Evolutionary conservation across 352 stramenopile genomes (phyloP).

Genomic region (Phytophthora ramorum): DNA sequence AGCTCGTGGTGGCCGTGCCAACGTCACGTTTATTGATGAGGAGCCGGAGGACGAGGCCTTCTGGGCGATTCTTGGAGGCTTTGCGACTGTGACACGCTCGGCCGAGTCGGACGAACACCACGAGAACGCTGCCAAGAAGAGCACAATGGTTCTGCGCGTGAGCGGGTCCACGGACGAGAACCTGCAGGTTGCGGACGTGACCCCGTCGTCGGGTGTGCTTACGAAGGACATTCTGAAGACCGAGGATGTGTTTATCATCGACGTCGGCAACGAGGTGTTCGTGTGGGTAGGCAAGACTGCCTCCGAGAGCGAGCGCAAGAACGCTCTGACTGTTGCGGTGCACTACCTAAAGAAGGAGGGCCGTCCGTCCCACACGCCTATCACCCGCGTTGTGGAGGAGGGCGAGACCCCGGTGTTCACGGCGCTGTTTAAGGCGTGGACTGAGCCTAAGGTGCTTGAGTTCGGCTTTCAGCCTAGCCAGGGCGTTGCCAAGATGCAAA

Average conservation of each 20-base stretch:
- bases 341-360: constrained; percentile 83
- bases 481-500: constrained; percentile 48
- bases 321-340: constrained; percentile 82
- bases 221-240: constrained; percentile 83
- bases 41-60: constrained; percentile 92
- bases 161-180: constrained; percentile 66
- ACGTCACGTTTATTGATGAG: constrained; percentile 90
- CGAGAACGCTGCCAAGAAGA: constrained; percentile 68
- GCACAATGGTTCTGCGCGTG: constrained; percentile 78
- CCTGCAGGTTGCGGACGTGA: constrained; percentile 70
- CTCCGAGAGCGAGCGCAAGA: constrained; percentile 86
- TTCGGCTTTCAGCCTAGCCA: constrained; percentile 66
- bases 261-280: constrained; percentile 89
- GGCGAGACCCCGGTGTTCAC: constrained; percentile 89
- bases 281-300: constrained; percentile 93
- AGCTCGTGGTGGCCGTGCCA: constrained; percentile 76
- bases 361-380: constrained; percentile 65
- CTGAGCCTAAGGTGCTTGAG: constrained; percentile 67
- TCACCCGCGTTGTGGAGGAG: constrained; percentile 88
- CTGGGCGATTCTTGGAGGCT: constrained; percentile 93
- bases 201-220: constrained; percentile 69
- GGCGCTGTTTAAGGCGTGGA: constrained; percentile 84
- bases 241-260: constrained; percentile 94
- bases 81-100: constrained; percentile 66
- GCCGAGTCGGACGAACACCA: constrained; percentile 68